A percentile compares a stretch with the other conserved stretches of the same genome.
Conservation (phyloP, 2,329 filamentous ascomycete species). For the Monilinia polystroma region DNA sequence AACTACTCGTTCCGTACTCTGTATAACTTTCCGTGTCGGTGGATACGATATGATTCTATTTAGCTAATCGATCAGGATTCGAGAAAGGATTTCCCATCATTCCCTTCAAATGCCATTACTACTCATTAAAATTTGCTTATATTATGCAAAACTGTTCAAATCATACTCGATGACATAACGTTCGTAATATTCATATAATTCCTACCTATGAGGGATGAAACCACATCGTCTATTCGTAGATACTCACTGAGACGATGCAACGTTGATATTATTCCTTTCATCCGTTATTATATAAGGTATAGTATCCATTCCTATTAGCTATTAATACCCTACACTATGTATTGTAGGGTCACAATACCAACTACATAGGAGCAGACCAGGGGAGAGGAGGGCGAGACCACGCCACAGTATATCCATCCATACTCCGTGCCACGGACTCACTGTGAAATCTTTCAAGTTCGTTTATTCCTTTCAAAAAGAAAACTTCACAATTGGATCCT, state of each 20-base stretch:
- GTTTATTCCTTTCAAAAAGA: neutral
- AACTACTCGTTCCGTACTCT: neutral
- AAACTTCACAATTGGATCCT: neutral
- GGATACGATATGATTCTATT: neutral
- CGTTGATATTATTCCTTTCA: neutral
- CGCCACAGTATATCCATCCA: neutral
- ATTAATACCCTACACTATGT: neutral
- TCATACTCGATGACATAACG: neutral
- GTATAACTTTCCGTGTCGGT: neutral
- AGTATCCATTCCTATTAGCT: neutral
- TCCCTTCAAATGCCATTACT: slow-evolving; percentile 6
- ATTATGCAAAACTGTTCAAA: neutral
- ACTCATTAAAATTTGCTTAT: slow-evolving; percentile 20
- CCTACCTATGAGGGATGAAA: neutral
- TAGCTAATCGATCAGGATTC: slow-evolving; percentile 18
- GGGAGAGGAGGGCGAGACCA: neutral
- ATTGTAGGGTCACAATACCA: slow-evolving; percentile 3
- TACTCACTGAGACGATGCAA: slow-evolving; percentile 10
- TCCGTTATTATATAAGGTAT: neutral
- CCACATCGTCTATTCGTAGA: neutral
- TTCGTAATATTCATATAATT: neutral
- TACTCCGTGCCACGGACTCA: slow-evolving; percentile 11
- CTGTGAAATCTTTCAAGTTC: neutral
- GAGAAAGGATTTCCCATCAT: slow-evolving; percentile 23
- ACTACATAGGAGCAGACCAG: neutral